Base-by-base conservation (phyloP, 169 alveolate species). In the Babesia caballi region DNA sequence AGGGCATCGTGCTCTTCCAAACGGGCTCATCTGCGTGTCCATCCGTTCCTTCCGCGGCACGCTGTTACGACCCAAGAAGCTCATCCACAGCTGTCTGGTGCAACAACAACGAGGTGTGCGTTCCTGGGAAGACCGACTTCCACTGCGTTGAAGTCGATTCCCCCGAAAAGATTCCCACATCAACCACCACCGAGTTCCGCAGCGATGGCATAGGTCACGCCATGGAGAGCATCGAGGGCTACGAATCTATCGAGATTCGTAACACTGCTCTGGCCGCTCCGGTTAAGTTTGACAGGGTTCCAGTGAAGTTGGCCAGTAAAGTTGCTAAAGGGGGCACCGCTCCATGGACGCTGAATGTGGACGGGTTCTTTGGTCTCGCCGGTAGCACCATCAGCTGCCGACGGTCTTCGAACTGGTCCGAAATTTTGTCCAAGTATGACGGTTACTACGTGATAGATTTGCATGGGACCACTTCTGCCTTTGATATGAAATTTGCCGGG, bases 31-130 rank as follows among this genome's bases (percentile, higher is more conserved):
- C n/a, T n/a, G 82, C 87, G 2, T 88, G 93, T 32, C 27, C 38
- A 38, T 25, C 19, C 17, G 40, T 33, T 4, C 82, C 47, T 19
- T 50, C 51, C 3, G 63, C 36, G 23, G 63, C 50, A 7, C 23
- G 15, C 6, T 88, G 93, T 32, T 88, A 88, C 63, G 82, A 82
- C 28, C 91, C 93, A 1, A 54, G 53, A 40, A 25, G 27, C 3
- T 77, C 91, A 11, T 51, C 30, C 27, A 84, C 81, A 32, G 84
- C 91, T 12, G 44, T 56, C 2, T 88, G 93, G 93, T 88, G 93
- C 35, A 46, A 75, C 25, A 88, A 80, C 28, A 65, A 42, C 15
- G 66, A 67, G 17, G 66, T 76, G 19, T 82, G 90, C 36, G 67
- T 82, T 9, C 87, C 91, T n/a, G 88, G 86, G 11, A 44, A 56